Conservation (phyloP, 169 alveolate species). For the Cryptosporidium canis region DNA sequence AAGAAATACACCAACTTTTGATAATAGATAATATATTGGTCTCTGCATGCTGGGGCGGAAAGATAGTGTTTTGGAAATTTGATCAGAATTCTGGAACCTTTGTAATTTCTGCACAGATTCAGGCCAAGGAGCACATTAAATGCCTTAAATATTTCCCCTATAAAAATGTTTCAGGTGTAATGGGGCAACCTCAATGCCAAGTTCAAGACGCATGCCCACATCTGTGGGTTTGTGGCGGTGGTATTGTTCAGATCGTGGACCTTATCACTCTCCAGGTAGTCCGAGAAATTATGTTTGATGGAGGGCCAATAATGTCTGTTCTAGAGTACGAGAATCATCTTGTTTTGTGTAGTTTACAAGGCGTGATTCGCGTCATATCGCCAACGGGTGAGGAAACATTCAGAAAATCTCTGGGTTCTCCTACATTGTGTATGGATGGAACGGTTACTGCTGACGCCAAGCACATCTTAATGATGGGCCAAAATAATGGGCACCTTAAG, state of each 20-base stretch:
- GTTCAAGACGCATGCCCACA: slow-evolving; percentile 56
- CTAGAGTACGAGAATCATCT: slow-evolving; percentile 68
- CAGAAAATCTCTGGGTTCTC: slow-evolving; percentile 67
- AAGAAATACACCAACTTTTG: slow-evolving; percentile 70
- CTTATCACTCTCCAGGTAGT: slow-evolving; percentile 59
- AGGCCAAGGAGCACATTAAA: slow-evolving; percentile 59
- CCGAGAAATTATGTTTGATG: slow-evolving; percentile 56
- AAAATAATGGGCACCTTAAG: slow-evolving; percentile 56
- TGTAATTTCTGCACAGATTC: slow-evolving; percentile 56
- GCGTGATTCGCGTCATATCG: slow-evolving; percentile 58
- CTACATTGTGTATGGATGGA: slow-evolving; percentile 72
- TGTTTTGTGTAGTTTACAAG: slow-evolving; percentile 68
- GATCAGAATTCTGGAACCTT: slow-evolving; percentile 33
- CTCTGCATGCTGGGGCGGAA: slow-evolving; percentile 73
- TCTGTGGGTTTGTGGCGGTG: slow-evolving; percentile 72
- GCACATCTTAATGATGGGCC: slow-evolving; percentile 71
- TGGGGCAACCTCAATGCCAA: slow-evolving; percentile 14
- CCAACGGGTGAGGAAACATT: slow-evolving; percentile 65
- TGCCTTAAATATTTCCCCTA: slow-evolving; percentile 65
- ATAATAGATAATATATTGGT: slow-evolving; percentile 57
- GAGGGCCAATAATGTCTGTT: slow-evolving; percentile 71
- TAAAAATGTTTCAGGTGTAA: background rate
- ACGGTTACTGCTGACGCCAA: slow-evolving; percentile 56
- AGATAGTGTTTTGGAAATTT: slow-evolving; percentile 64
- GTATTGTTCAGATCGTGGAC: slow-evolving; percentile 59